Evolutionary conservation across 331 rosid genomes (phyloP), one percentile per base, ranked within the genome.

Genomic region (Cydonia oblonga): DNA sequence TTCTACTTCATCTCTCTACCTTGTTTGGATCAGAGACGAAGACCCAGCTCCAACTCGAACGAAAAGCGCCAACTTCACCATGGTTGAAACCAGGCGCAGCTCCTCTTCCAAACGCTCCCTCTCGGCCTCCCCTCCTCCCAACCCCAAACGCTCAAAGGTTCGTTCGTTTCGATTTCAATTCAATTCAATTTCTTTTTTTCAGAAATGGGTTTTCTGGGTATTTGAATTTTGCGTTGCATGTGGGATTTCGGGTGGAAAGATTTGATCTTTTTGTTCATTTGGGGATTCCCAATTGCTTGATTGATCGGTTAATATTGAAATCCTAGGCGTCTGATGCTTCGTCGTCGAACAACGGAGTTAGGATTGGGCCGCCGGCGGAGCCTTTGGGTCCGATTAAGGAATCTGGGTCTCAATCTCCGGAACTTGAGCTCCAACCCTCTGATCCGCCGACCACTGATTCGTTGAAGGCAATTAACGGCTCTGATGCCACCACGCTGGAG

Each of bases 21-120:
- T 75, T 78, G 68, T 78, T 81, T 74, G 85, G 87, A 80, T 82
- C 85, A 80, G 85, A 78, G 81, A 70, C 75, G 77, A 71, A 54
- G 28, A 25, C 42, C 9, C 16, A 61, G 9, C 68, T 12, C 6
- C 2, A 14, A 28, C 26, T 3, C 13, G 1, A 18, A 46, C 57
- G 54, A 28, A 5, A 19, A 32, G 59, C 25, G n/a, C 30, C 32
- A 71, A 49, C n/a, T 16, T 38, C 61, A 68, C 76, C 83, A 95
- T 95, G 99, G 99, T 95, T 66, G 99, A 95, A 72, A 95, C 97
- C 64, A 85, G 97, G 63, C 86, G 96, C 60, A 89, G 96, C 80
- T 86, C 98, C 66, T 81, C 93, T 49, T 84, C 99, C 67, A 95
- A 95, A 79, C 97, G 99, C 9, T 20, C 96, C 68, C 79, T 87